Evolutionary conservation across 306 rosid species (phyloP).

Genomic region (Casuarina cunninghamiana): DNA sequence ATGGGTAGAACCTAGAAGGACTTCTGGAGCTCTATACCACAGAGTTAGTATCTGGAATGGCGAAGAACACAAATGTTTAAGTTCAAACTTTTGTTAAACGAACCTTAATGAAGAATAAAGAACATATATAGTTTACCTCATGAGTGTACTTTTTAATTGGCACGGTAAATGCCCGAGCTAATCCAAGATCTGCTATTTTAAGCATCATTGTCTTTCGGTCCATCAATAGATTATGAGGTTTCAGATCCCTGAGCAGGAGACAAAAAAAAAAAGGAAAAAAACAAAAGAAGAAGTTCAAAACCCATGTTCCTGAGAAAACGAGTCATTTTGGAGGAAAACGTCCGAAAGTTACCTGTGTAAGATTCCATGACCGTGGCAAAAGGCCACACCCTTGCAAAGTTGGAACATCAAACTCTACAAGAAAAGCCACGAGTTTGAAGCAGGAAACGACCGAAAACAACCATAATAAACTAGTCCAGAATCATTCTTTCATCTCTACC

Average conservation of each 20-base stretch:
- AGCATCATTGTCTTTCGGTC: slow-evolving; percentile 80
- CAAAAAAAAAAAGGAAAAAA: no score
- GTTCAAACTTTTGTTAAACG: not conserved
- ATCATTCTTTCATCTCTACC: slow-evolving; percentile 28
- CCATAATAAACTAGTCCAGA: not conserved
- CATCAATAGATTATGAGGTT: slow-evolving; percentile 95
- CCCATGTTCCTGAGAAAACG: no score
- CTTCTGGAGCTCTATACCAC: slow-evolving; percentile 98
- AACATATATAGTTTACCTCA: slow-evolving; percentile 45
- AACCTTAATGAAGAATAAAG: not conserved
- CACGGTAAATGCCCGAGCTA: slow-evolving; percentile 87
- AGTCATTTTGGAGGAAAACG: not conserved
- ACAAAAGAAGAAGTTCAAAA: not conserved
- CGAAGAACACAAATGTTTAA: no score
- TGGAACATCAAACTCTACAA: slow-evolving; percentile 84
- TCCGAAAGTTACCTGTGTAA: slow-evolving; percentile 58
- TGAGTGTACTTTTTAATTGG: slow-evolving; percentile 96
- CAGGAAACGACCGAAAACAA: not conserved
- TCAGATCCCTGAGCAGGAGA: slow-evolving; percentile 58
- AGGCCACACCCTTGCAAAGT: slow-evolving; percentile 95
- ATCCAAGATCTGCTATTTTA: slow-evolving; percentile 93
- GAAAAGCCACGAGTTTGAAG: not conserved
- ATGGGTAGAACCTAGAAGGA: slow-evolving; percentile 91
- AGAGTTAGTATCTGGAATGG: slow-evolving; percentile 72
- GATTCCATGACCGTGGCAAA: slow-evolving; percentile 96